phyloP scores from a whole-genome alignment of 2,329 filamentous ascomycete species.

The Exophiala viscosa region DNA sequence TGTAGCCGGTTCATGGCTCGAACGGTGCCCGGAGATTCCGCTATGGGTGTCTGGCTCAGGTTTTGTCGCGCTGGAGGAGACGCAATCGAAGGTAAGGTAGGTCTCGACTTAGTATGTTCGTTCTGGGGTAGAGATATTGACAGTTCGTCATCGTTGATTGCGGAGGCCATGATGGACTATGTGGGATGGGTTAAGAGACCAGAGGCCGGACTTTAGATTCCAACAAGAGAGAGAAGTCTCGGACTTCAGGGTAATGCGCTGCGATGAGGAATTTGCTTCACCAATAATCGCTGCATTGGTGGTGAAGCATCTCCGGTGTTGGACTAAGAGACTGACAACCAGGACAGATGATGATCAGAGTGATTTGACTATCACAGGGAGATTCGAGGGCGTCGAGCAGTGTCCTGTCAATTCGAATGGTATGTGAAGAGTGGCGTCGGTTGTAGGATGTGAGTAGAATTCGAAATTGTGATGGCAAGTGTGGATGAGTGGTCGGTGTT shows the following conservation, averaged over 20 bases:
- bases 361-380: too few species aligned
- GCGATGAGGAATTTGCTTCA: conserved; percentile 9
- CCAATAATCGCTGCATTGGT: conserved; percentile 24
- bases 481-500: background rate
- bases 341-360: background rate
- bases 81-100: conserved; percentile 26
- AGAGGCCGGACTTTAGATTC: background rate
- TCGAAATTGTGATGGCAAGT: background rate
- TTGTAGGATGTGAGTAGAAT: background rate
- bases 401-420: background rate
- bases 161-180: conserved; percentile 33
- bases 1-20: conserved; percentile 77
- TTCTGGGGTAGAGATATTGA: conserved; percentile 35
- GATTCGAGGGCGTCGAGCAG: too few species aligned
- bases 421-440: background rate
- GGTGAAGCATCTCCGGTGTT: conserved; percentile 15
- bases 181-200: background rate
- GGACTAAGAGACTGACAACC: background rate
- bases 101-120: conserved; percentile 24
- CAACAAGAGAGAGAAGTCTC: background rate
- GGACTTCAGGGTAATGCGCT: background rate
- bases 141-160: conserved; percentile 38
- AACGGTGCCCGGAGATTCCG: conserved; percentile 45
- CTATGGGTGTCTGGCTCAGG: conserved; percentile 24
- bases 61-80: conserved; percentile 24